Percentiles rank a stretch among this genome's conserved stretches.
Conservation (phyloP, 1,139 yeast genomes). For the Yamadazyma friedrichii region DNA sequence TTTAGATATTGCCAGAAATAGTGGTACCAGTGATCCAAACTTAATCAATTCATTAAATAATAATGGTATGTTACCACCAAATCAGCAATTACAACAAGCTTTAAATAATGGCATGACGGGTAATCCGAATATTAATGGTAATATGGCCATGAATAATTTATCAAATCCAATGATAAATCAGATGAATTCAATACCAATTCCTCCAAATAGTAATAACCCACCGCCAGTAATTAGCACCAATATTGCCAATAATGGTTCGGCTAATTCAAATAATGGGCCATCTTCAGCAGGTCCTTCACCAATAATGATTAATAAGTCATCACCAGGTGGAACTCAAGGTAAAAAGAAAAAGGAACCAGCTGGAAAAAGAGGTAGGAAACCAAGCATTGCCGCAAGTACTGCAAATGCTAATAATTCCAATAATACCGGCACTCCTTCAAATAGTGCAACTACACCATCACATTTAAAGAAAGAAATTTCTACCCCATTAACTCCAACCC, state of each 20-base stretch:
- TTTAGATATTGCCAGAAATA: constrained; percentile 48
- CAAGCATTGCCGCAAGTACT: constrained; percentile 21
- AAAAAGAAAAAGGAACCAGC: constrained; percentile 31
- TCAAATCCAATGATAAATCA: constrained; percentile 6
- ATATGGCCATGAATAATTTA: constrained; percentile 1
- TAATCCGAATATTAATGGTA: neutral
- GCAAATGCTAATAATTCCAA: constrained; percentile 7
- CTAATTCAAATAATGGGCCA: constrained; percentile 12
- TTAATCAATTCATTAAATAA: constrained; percentile 16
- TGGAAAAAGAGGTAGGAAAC: constrained; percentile 35
- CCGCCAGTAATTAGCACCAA: neutral
- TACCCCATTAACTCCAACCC: constrained; percentile 45
- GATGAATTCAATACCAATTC: neutral
- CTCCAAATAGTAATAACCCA: neutral
- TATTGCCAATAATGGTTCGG: neutral
- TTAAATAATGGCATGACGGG: constrained; percentile 8
- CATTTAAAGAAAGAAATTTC: constrained; percentile 35
- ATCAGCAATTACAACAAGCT: constrained; percentile 18
- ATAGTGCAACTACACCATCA: constrained; percentile 24
- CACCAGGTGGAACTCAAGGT: constrained; percentile 27
- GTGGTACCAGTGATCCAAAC: constrained; percentile 26
- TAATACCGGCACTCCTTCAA: constrained; percentile 16
- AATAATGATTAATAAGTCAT: constrained; percentile 33
- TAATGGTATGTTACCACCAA: constrained; percentile 24
- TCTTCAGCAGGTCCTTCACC: constrained; percentile 35